Conservation (phyloP, 345 rosid species). For the Euphorbia peplus region DNA sequence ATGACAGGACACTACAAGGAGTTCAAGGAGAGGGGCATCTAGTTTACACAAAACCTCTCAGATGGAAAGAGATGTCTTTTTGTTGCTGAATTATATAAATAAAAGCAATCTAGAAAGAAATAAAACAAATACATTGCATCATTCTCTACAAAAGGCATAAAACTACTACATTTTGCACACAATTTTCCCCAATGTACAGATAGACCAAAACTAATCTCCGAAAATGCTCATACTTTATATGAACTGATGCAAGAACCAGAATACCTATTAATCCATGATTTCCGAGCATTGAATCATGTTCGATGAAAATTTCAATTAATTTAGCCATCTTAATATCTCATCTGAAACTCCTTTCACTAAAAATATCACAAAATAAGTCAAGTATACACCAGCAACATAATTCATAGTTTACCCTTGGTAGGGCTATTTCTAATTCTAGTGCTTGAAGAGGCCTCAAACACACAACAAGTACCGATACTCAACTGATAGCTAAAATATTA, state of each 20-base stretch:
- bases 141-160: neutral
- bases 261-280: neutral
- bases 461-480: neutral
- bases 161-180: neutral
- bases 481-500: neutral
- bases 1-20: neutral
- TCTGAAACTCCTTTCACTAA: neutral
- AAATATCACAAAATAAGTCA: neutral
- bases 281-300: neutral
- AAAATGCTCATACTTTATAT: neutral
- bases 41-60: neutral
- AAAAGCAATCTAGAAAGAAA: neutral
- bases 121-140: neutral
- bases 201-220: neutral
- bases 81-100: neutral
- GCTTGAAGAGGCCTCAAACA: neutral
- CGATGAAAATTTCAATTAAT: neutral
- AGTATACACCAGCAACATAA: neutral
- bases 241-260: neutral
- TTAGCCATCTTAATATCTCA: neutral
- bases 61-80: neutral
- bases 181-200: neutral
- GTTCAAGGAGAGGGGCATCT: neutral
- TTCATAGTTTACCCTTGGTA: neutral
- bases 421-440: neutral